Evolutionary conservation across 108 stramenopile genomes (phyloP), one percentile per base, ranked within the genome.

Genomic region (Cafeteria roenbergensis): DNA sequence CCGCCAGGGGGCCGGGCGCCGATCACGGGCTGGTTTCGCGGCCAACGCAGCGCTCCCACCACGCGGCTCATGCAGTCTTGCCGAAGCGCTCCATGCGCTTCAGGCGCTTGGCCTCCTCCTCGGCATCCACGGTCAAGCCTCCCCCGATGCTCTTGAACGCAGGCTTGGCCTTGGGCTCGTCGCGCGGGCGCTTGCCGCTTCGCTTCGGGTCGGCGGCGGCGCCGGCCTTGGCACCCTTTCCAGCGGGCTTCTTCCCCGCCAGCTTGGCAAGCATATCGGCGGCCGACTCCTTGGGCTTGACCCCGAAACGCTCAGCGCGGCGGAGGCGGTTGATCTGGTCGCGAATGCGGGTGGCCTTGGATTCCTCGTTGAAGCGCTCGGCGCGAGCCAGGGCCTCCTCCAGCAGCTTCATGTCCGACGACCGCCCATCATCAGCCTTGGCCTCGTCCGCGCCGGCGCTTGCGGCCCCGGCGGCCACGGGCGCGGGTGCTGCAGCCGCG

Each of bases 121-220:
- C n/a, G n/a, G n/a, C n/a, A n/a, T n/a, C n/a, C n/a, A n/a, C n/a
- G n/a, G n/a, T n/a, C n/a, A n/a, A n/a, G n/a, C n/a, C n/a, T n/a
- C n/a, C n/a, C n/a, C n/a, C n/a, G n/a, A n/a, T n/a, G n/a, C n/a
- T n/a, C n/a, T n/a, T n/a, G n/a, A n/a, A n/a, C n/a, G n/a, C n/a
- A n/a, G n/a, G n/a, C n/a, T n/a, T n/a, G n/a, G n/a, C n/a, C n/a
- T n/a, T n/a, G n/a, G n/a, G n/a, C n/a, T n/a, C n/a, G n/a, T n/a
- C n/a, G n/a, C n/a, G n/a, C n/a, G n/a, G n/a, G n/a, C n/a, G n/a
- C n/a, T n/a, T n/a, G n/a, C n/a, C n/a, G n/a, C n/a, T n/a, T n/a
- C n/a, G n/a, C n/a, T n/a, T 93, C 80, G 58, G 94, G 94, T n/a
- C n/a, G n/a, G n/a, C 51, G 24, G 51, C 51, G 51, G 22, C n/a